Percentiles rank a stretch among this genome's conserved stretches.
Conservation (phyloP, 352 stramenopile species). For the Blastocystis sp. region DNA sequence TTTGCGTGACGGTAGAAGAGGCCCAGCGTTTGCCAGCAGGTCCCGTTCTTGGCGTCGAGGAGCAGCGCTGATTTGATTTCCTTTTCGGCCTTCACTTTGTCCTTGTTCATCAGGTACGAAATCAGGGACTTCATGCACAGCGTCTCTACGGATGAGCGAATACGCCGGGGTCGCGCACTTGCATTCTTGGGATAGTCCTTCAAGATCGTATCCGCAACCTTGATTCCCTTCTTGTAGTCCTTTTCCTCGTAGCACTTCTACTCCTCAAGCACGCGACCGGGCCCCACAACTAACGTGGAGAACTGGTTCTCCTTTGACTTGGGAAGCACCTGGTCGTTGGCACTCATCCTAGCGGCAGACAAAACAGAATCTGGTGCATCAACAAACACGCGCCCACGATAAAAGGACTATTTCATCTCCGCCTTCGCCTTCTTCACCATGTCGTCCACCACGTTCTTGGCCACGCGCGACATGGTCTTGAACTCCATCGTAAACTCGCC, state of each 20-base stretch:
- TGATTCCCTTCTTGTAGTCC: constrained; percentile 65
- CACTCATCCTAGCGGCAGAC: constrained; percentile 10
- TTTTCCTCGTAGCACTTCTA: constrained; percentile 68
- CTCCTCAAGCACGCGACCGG: neutral
- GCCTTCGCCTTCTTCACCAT: constrained; percentile 68
- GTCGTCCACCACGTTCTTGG: constrained; percentile 60
- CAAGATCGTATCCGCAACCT: constrained; percentile 31
- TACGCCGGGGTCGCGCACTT: neutral
- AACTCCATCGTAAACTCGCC: constrained; percentile 99
- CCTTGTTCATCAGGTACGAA: constrained; percentile 49
- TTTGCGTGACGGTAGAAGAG: constrained; percentile 64
- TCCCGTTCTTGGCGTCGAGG: constrained; percentile 46
- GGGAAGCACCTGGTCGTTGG: constrained; percentile 42
- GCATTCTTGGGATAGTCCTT: constrained; percentile 61
- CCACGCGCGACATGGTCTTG: constrained; percentile 74
- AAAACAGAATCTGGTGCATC: neutral
- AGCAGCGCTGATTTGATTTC: constrained; percentile 28
- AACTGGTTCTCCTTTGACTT: constrained; percentile 27
- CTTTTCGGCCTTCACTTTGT: constrained; percentile 29
- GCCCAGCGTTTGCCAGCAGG: constrained; percentile 45
- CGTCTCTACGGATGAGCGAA: neutral
- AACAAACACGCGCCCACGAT: constrained; percentile 51
- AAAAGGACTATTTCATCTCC: constrained; percentile 47
- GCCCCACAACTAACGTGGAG: constrained; percentile 19
- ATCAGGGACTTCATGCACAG: constrained; percentile 55